These are phyloP conservation scores for Asterionellopsis glacialis DNA, from an alignment of 108 stramenopile species.

Conservation along the genomic window DNA sequence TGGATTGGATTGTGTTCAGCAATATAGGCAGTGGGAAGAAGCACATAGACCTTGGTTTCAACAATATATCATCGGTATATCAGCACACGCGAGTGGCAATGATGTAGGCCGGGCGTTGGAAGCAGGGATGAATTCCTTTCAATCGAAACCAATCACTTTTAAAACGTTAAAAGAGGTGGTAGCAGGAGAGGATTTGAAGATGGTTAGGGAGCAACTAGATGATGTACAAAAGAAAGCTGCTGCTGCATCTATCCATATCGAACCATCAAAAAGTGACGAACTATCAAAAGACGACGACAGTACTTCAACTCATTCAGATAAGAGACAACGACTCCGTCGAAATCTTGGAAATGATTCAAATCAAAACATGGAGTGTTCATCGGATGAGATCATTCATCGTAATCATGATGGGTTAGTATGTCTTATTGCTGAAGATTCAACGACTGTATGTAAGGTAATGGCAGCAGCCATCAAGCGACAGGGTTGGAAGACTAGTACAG, in stretches of 20 bases:
- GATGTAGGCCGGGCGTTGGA: constrained; percentile 51
- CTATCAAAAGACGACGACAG: too few relatives aligned
- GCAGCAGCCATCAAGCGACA: constrained; percentile 11
- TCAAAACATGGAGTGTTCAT: not conserved
- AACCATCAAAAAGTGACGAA: not conserved
- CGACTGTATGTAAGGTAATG: not conserved
- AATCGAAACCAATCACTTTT: constrained; percentile 51
- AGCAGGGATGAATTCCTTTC: constrained; percentile 67
- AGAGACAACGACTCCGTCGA: constrained; percentile 1
- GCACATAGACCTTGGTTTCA: constrained; percentile 34
- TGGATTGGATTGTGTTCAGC: constrained; percentile 70
- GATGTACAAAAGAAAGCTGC: not conserved
- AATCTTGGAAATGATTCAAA: not conserved
- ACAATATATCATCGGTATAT: constrained; percentile 59
- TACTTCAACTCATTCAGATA: not conserved
- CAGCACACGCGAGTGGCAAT: constrained; percentile 52
- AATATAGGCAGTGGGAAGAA: constrained; percentile 62
- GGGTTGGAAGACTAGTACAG: constrained; percentile 45
- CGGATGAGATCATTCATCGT: not conserved
- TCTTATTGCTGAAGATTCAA: constrained; percentile 23
- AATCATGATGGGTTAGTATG: not conserved
- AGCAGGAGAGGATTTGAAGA: constrained; percentile 16
- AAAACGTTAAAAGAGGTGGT: constrained; percentile 49
- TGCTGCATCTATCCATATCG: not conserved
- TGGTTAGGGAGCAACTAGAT: constrained; percentile 14